Evolutionary conservation across 2,329 filamentous ascomycete species (phyloP).

Genomic region (Paecilomyces sp.): DNA sequence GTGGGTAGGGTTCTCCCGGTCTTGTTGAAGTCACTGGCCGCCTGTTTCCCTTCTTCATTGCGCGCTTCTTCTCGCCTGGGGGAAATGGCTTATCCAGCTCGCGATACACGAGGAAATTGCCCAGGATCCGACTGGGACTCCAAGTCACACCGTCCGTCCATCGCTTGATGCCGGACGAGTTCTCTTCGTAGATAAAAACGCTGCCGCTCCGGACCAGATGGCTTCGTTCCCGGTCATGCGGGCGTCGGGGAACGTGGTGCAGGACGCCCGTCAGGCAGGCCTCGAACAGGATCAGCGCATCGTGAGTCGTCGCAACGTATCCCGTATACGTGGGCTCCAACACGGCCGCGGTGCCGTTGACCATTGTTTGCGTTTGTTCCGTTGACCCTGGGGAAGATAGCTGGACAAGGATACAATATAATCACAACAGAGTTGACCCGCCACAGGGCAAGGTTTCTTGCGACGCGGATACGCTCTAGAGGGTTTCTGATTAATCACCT

Average conservation of each 20-base stretch:
- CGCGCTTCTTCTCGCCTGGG: slow-evolving; percentile 77
- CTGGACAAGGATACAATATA: not conserved
- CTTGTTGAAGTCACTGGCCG: slow-evolving; percentile 37
- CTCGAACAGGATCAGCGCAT: slow-evolving; percentile 76
- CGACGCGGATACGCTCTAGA: not conserved
- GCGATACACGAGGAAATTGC: slow-evolving; percentile 79
- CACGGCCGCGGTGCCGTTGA: slow-evolving; percentile 38
- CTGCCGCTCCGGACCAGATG: slow-evolving; percentile 75
- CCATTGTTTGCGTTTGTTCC: slow-evolving; percentile 22
- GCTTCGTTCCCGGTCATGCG: slow-evolving; percentile 74
- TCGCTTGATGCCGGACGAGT: slow-evolving; percentile 82
- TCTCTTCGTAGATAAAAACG: slow-evolving; percentile 88
- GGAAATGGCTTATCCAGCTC: slow-evolving; percentile 72
- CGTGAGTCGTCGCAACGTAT: slow-evolving; percentile 60
- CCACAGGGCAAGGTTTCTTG: slow-evolving; percentile 2
- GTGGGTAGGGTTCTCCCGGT: slow-evolving; percentile 48
- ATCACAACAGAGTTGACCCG: not conserved
- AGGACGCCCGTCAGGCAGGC: slow-evolving; percentile 64
- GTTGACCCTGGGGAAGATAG: not conserved
- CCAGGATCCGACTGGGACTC: slow-evolving; percentile 80
- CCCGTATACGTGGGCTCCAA: slow-evolving; percentile 62
- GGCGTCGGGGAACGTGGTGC: slow-evolving; percentile 71
- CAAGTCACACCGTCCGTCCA: slow-evolving; percentile 91
- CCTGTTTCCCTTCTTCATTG: slow-evolving; percentile 60
- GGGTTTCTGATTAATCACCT: not conserved